phyloP scores from a whole-genome alignment of 2,329 filamentous ascomycete genomes.

The Apiospora sp. region DNA sequence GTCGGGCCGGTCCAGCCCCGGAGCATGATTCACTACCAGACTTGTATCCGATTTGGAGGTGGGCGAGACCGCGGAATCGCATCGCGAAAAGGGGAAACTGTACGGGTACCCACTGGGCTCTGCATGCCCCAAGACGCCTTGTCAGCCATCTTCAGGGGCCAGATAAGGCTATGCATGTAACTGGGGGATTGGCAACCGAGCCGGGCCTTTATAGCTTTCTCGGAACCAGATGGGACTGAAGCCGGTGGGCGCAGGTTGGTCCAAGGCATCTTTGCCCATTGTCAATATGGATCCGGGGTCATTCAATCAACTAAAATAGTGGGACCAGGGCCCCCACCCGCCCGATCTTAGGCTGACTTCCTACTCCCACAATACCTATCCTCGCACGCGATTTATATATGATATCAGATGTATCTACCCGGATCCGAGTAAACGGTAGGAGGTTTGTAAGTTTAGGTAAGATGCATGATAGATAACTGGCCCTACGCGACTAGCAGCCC shows the following conservation, averaged over 20 bases:
- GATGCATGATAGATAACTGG: background rate
- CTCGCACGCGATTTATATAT: background rate
- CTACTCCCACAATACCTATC: background rate
- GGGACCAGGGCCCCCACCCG: background rate
- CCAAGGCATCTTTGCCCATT: background rate
- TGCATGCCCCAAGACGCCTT: background rate
- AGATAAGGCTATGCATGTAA: background rate
- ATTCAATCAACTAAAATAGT: constrained; percentile 10
- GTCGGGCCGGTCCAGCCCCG: background rate
- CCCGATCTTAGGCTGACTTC: background rate
- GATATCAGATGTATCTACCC: background rate
- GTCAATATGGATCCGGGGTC: background rate
- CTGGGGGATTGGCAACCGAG: background rate
- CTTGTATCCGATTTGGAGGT: too few species aligned
- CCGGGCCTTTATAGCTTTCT: background rate
- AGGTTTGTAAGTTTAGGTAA: background rate
- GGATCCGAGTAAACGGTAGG: too few species aligned
- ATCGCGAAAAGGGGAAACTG: background rate
- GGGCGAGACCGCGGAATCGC: background rate
- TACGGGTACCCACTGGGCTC: background rate
- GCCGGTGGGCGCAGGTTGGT: background rate
- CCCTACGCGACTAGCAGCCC: background rate
- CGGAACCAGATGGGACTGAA: background rate
- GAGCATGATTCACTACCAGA: too few species aligned
- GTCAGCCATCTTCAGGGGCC: background rate